Conservation (phyloP, 1,284 basidiomycete genomes). For the Trametes versicolor region DNA sequence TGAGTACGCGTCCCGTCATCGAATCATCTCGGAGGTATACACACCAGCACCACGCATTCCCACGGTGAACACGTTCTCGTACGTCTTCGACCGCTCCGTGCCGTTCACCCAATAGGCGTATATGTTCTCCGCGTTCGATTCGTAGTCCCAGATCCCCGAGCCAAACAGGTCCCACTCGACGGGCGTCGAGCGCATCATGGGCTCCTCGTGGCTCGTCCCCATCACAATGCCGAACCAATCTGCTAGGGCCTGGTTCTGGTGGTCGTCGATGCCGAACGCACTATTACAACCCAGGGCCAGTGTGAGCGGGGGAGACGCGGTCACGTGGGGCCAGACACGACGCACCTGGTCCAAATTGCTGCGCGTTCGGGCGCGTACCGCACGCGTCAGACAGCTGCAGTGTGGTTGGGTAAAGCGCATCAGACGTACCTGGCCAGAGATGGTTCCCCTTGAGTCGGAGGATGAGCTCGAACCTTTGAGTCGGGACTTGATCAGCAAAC, state of each 20-base stretch:
- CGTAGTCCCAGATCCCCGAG: constrained; percentile 70
- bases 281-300: constrained; percentile 49
- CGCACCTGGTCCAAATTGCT: constrained; percentile 38
- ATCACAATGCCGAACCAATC: constrained; percentile 78
- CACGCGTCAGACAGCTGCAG: no score
- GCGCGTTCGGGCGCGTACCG: background rate
- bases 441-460: constrained; percentile 77
- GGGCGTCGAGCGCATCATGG: constrained; percentile 70
- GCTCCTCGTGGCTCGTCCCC: constrained; percentile 76
- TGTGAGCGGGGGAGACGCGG: constrained; percentile 15
- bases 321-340: constrained; percentile 14
- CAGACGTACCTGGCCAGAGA: constrained; percentile 59
- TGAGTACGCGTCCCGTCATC: constrained; percentile 79
- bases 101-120: constrained; percentile 69
- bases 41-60: constrained; percentile 71
- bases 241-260: constrained; percentile 69
- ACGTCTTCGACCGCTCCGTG: constrained; percentile 62
- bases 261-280: constrained; percentile 74
- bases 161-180: constrained; percentile 68
- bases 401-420: no score
- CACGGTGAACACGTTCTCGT: constrained; percentile 69
- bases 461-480: constrained; percentile 67
- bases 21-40: constrained; percentile 54
- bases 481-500: background rate
- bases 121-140: constrained; percentile 56